Evolutionary conservation across 306 rosid genomes (phyloP).

Genomic region (Macrotyloma uniflorum): DNA sequence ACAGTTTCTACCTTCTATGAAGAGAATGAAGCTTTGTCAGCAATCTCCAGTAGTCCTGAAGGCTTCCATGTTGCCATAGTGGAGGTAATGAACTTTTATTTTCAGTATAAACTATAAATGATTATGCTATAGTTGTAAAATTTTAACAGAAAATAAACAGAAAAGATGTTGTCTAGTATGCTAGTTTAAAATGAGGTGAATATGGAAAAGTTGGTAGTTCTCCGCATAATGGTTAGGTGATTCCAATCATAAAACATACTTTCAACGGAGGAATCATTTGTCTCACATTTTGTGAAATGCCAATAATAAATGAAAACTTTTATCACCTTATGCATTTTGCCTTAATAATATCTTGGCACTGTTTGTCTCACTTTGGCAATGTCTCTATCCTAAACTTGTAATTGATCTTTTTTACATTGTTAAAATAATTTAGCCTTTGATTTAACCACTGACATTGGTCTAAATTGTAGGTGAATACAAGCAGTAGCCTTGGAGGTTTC

Average conservation of each 20-base stretch:
- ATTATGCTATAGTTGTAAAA: slow-evolving; percentile 13
- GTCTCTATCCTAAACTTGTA: background rate
- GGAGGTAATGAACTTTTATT: slow-evolving; percentile 59
- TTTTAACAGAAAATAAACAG: background rate
- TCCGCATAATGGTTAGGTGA: slow-evolving; percentile 1
- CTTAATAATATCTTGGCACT: background rate
- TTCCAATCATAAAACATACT: background rate
- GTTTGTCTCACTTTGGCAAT: background rate
- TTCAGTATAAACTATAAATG: background rate
- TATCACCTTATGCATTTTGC: slow-evolving; percentile 21
- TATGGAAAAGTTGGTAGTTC: slow-evolving; percentile 2
- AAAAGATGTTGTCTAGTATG: slow-evolving; percentile 7
- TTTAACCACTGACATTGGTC: slow-evolving; percentile 1
- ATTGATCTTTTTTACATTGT: slow-evolving; percentile 23
- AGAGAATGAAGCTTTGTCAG: slow-evolving; percentile 75
- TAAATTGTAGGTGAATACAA: slow-evolving; percentile 62
- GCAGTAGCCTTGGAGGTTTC: slow-evolving; percentile 57
- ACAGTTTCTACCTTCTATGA: slow-evolving; percentile 68
- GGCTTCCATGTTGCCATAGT: slow-evolving; percentile 79
- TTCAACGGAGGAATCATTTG: slow-evolving; percentile 9
- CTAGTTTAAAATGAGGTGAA: slow-evolving; percentile 11
- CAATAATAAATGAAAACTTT: background rate
- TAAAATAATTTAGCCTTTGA: background rate
- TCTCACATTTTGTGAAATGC: slow-evolving; percentile 16
- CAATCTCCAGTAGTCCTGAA: slow-evolving; percentile 60